phyloP scores from a whole-genome alignment of 1,284 basidiomycete genomes.

The Ganoderma lingzhi region DNA sequence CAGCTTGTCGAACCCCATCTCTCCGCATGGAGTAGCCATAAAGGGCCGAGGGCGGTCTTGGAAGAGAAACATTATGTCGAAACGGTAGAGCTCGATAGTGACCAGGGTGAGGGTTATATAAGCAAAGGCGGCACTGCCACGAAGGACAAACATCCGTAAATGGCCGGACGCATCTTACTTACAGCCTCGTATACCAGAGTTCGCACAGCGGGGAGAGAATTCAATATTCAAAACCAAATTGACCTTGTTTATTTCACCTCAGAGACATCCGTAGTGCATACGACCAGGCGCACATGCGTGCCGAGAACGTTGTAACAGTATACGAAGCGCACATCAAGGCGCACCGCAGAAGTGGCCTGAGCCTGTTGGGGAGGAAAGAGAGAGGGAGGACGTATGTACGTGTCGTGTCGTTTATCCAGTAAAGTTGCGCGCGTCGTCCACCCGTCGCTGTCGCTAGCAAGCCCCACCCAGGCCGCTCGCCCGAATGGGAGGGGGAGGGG shows the following conservation, averaged over 20 bases:
- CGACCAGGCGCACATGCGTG: conserved; percentile 2
- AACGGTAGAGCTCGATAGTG: background rate
- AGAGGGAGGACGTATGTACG: background rate
- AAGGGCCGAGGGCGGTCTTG: background rate
- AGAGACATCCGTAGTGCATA: background rate
- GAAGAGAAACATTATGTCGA: background rate
- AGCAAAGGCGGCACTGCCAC: too few species aligned
- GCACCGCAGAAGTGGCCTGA: conserved; percentile 5
- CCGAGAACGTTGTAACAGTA: background rate
- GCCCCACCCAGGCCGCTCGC: background rate
- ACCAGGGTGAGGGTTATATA: background rate
- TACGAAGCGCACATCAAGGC: conserved; percentile 5
- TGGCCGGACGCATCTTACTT: too few species aligned
- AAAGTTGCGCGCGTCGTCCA: background rate
- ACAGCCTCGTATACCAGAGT: background rate
- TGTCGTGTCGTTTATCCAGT: conserved; percentile 11
- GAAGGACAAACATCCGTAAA: too few species aligned
- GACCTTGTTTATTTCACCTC: background rate
- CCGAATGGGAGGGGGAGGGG: conserved; percentile 9
- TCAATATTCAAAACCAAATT: background rate
- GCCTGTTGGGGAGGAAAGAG: background rate
- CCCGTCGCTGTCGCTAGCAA: background rate
- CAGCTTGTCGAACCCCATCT: background rate
- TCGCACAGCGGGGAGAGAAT: background rate
- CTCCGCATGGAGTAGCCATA: background rate